Base-by-base conservation (phyloP, 148 eudicot species). In the Fagopyrum homotropicum region DNA sequence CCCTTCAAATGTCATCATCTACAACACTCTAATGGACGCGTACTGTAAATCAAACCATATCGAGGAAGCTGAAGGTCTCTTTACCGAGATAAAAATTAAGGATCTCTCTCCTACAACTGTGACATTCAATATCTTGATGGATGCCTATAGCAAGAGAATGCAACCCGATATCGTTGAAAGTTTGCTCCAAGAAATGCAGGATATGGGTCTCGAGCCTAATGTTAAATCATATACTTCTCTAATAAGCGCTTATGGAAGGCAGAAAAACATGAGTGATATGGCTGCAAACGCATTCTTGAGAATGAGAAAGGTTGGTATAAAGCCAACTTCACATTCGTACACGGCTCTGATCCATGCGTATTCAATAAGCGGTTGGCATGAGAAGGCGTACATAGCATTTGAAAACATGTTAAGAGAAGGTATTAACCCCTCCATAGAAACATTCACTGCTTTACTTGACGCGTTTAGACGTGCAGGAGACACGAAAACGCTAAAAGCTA, bases 1-100 rank as follows among this genome's bases (percentile, higher is more conserved):
- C 50, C 76, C 91, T 68, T 88, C 98, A 17, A 92, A 92, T 80
- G 87, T 87, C 26, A 78, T 92, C 43, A 77, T 95, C 45, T 95
- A 95, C 61, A 92, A 92, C 78, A 95, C 91, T 10, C 77, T 95
- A 52, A 89, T 95, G 92, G 89, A 92, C 79, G 89, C 93, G 19
- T 90, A 89, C 69, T 73, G 86, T 77, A 88, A 88, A 61, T 86
- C 89, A 10, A 86, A 95, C 82, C 87, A 82, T 35, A 77, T 92
- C 11, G 98, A 90, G 85, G 97, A 92, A 80, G 98, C 90, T 0
- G 98, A 95, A 83, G 97, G 92, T 72, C 96, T 95, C 73, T 89
- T 90, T 78, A 78, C 84, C 45, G 98, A 95, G 83, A 87, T 95
- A 92, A 92, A 87, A 80, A 59, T 68, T 45, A 95, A 86, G 82